A percentile compares a stretch with the other conserved stretches of the same genome.
Evolutionary conservation across 805 yeast species (phyloP).

Genomic region (Isabelozyma gotoi): DNA sequence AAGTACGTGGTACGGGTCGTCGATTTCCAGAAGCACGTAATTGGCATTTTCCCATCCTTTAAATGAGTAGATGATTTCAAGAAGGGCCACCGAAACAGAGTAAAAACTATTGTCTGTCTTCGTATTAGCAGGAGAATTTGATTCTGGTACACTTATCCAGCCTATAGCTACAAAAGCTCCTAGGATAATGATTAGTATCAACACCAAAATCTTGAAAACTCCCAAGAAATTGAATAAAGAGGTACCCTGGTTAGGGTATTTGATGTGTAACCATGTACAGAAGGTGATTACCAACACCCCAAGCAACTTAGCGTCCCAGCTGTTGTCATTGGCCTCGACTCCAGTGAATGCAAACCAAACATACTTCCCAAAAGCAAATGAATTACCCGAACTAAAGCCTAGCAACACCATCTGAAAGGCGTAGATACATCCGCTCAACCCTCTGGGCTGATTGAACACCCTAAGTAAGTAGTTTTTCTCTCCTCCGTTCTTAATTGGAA

Average conservation of each 20-base stretch:
- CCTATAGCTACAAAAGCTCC: constrained; percentile 46
- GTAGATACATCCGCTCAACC: constrained; percentile 37
- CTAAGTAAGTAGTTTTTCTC: constrained; percentile 41
- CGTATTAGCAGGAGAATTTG: constrained; percentile 23
- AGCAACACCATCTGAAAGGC: constrained; percentile 56
- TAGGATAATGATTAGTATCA: constrained; percentile 46
- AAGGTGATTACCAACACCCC: constrained; percentile 50
- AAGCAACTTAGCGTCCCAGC: constrained; percentile 42
- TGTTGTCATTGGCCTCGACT: constrained; percentile 19
- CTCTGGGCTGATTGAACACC: constrained; percentile 30
- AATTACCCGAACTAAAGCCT: constrained; percentile 62
- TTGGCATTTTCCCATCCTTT: constrained; percentile 74
- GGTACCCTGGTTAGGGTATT: constrained; percentile 51
- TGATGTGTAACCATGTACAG: constrained; percentile 47
- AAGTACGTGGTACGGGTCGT: constrained; percentile 55
- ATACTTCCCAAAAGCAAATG: constrained; percentile 65
- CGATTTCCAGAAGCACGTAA: constrained; percentile 58
- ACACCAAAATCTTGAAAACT: constrained; percentile 49
- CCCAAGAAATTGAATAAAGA: constrained; percentile 55
- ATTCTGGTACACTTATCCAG: constrained; percentile 17
- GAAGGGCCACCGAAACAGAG: constrained; percentile 53
- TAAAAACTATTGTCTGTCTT: constrained; percentile 43
- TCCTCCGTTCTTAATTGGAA: constrained; percentile 43
- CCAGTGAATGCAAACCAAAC: constrained; percentile 39
- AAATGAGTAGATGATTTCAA: constrained; percentile 62